Evolutionary conservation across 2,329 filamentous ascomycete species (phyloP).

Genomic region (Calonectria crousiana): DNA sequence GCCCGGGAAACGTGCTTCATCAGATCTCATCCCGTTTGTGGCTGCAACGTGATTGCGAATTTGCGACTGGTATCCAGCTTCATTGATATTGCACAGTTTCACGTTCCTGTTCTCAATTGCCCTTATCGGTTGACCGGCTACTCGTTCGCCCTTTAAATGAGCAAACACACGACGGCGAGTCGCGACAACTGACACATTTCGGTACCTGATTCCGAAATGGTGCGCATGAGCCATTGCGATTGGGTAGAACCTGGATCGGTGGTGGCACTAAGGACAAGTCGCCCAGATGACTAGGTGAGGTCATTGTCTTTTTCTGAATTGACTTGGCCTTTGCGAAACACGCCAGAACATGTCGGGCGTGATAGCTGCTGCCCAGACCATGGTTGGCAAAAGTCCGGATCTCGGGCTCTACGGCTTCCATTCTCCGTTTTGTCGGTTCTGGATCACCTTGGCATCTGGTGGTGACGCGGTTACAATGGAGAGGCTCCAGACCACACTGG

Average conservation of each 20-base stretch:
- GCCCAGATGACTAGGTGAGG: neutral
- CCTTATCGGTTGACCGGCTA: neutral
- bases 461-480: slow-evolving; percentile 9
- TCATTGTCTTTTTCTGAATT: neutral
- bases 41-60: slow-evolving; percentile 22
- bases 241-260: neutral
- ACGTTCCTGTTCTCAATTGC: slow-evolving; percentile 28
- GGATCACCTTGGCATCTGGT: neutral
- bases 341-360: neutral
- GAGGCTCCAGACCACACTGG: neutral
- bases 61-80: slow-evolving; percentile 37
- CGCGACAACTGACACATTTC: neutral
- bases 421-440: neutral
- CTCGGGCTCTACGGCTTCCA: neutral
- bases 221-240: slow-evolving; percentile 14
- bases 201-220: neutral
- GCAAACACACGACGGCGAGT: neutral
- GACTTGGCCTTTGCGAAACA: neutral
- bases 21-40: neutral
- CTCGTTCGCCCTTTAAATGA: neutral
- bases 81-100: slow-evolving; percentile 20
- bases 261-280: slow-evolving; percentile 5
- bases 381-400: neutral
- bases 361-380: neutral
- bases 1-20: neutral